Evolutionary conservation across 2,329 filamentous ascomycete genomes (phyloP).

Genomic region (Ophiostoma populinum): DNA sequence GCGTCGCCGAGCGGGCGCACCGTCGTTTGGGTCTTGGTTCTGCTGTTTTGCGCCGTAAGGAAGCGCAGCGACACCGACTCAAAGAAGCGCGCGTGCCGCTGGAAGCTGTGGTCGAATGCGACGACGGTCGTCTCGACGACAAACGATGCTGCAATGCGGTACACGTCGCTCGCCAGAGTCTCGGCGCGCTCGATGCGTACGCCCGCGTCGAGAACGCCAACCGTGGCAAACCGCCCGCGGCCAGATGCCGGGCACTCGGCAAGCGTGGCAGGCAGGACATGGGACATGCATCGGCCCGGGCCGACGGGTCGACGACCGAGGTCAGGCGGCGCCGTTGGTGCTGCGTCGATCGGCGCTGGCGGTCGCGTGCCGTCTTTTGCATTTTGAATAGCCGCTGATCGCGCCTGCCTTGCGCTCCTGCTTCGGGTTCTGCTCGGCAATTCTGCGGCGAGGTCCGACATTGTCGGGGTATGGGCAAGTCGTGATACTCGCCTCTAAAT

Average conservation of each 20-base stretch:
- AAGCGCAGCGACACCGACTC: constrained; percentile 13
- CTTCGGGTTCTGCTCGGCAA: too few species aligned
- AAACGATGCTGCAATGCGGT: constrained; percentile 12
- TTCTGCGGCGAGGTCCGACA: too few species aligned
- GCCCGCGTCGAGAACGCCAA: constrained; percentile 13
- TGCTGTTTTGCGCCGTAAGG: too few species aligned
- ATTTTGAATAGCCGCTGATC: too few species aligned
- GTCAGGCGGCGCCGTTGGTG: too few species aligned
- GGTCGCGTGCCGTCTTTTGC: too few species aligned
- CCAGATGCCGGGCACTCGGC: constrained; percentile 13
- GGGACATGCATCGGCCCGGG: constrained; percentile 9
- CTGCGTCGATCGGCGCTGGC: too few species aligned
- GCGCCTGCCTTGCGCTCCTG: too few species aligned
- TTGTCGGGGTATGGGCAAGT: too few species aligned
- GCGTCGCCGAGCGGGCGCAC: constrained; percentile 11
- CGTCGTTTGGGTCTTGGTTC: too few species aligned
- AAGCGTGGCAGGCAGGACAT: constrained; percentile 12
- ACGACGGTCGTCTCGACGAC: constrained; percentile 13
- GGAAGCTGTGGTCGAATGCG: constrained; percentile 9
- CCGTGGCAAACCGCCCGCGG: constrained; percentile 11
- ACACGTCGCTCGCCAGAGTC: constrained; percentile 1
- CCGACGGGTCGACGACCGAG: too few species aligned
- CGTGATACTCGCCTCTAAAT: too few species aligned
- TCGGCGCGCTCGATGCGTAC: constrained; percentile 12
- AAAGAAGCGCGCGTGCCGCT: constrained; percentile 13